These are phyloP conservation scores for Galerina sulciceps DNA, from an alignment of 768 basidiomycete species.

Conservation along the genomic window DNA sequence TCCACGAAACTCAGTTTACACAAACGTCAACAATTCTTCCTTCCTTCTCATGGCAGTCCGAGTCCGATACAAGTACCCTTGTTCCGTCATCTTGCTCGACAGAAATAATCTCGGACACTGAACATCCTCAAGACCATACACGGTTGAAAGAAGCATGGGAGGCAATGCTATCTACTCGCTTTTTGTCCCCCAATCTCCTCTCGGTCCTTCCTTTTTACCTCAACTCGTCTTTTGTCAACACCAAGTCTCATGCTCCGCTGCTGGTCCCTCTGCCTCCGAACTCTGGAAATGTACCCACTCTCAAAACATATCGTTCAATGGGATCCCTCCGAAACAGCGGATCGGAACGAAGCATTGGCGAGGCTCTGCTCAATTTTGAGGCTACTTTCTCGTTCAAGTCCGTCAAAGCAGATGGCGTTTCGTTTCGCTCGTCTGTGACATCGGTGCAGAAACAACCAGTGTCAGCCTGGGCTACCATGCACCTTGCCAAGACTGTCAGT, in stretches of 20 bases:
- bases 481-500: conserved; percentile 62
- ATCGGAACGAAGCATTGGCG: conserved; percentile 10
- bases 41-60: neutral
- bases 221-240: conserved; percentile 57
- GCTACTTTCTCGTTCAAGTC: conserved; percentile 17
- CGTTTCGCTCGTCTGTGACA: conserved; percentile 12
- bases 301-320: conserved; percentile 29
- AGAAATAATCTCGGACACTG: conserved; percentile 10
- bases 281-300: conserved; percentile 25
- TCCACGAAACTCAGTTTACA: neutral
- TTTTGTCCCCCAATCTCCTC: conserved; percentile 56
- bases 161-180: conserved; percentile 62
- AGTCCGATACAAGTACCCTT: conserved; percentile 3
- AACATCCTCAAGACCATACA: conserved; percentile 64
- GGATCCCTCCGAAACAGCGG: conserved; percentile 22
- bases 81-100: conserved; percentile 4
- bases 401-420: conserved; percentile 17
- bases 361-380: conserved; percentile 27
- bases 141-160: conserved; percentile 69
- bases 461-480: conserved; percentile 56
- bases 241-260: conserved; percentile 51
- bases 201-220: conserved; percentile 73
- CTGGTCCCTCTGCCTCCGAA: conserved; percentile 62
- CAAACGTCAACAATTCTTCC: neutral
- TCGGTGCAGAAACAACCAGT: neutral